Evolutionary conservation across 1,284 basidiomycete species (phyloP).

Genomic region (Apiotrichum sp.): DNA sequence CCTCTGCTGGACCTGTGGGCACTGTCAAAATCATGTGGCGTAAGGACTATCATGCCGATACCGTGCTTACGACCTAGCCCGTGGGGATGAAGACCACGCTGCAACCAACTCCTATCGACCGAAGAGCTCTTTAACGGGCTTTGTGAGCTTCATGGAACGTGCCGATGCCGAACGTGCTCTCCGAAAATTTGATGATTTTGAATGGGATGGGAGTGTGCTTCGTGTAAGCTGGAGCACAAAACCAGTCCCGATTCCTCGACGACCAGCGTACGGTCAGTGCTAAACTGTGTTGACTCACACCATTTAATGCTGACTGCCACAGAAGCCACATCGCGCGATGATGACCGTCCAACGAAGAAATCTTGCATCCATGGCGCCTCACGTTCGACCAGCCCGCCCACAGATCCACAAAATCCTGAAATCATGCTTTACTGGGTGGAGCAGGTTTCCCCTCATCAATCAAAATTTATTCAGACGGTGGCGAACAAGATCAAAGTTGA

Average conservation of each 20-base stretch:
- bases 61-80: background rate
- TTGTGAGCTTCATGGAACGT: slow-evolving; percentile 91
- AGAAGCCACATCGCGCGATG: no score
- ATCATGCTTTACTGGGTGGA: slow-evolving; percentile 28
- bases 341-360: slow-evolving; percentile 2
- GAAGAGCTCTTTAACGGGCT: slow-evolving; percentile 78
- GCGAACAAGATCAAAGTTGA: slow-evolving; percentile 77
- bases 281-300: slow-evolving; percentile 22
- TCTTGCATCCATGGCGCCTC: background rate
- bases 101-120: slow-evolving; percentile 36
- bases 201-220: slow-evolving; percentile 80
- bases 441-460: slow-evolving; percentile 64
- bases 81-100: background rate
- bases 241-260: slow-evolving; percentile 73
- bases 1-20: slow-evolving; percentile 52
- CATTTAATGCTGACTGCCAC: no score
- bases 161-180: slow-evolving; percentile 82
- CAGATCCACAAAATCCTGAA: background rate
- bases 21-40: slow-evolving; percentile 92
- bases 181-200: slow-evolving; percentile 78
- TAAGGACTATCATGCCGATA: slow-evolving; percentile 53
- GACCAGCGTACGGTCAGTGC: slow-evolving; percentile 69
- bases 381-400: no score
- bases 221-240: slow-evolving; percentile 88
- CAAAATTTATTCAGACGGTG: slow-evolving; percentile 75